These are phyloP conservation scores for Tetrahymena borealis DNA, from an alignment of 73 alveolate species.

Conservation along the genomic window DNA sequence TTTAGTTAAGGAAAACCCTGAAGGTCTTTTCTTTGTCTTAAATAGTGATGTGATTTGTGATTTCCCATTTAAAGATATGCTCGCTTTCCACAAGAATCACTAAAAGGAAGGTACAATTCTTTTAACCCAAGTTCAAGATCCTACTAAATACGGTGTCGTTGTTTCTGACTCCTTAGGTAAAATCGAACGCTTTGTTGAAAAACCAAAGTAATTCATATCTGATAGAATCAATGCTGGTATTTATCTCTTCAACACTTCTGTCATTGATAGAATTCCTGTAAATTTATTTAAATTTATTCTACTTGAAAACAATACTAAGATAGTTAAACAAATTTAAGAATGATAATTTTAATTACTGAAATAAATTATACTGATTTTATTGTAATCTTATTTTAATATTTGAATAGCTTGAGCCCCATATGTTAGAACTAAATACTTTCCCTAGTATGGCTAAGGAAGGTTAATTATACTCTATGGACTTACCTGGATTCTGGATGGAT, in stretches of 20 bases:
- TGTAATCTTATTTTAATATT: no score
- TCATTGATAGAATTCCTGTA: constrained; percentile 81
- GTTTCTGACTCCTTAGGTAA: constrained; percentile 72
- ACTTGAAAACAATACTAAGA: no score
- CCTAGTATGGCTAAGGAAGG: constrained; percentile 95
- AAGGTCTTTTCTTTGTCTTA: constrained; percentile 81
- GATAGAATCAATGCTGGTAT: constrained; percentile 96
- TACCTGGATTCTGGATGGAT: constrained; percentile 97
- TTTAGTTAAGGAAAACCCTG: constrained; percentile 67
- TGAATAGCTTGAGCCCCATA: constrained; percentile 76
- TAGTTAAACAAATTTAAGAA: no score
- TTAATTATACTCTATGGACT: constrained; percentile 67
- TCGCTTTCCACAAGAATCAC: constrained; percentile 85
- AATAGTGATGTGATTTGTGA: constrained; percentile 95
- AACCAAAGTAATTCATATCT: constrained; percentile 86
- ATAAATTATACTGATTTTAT: no score
- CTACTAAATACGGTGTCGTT: constrained; percentile 94
- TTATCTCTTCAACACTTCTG: constrained; percentile 71
- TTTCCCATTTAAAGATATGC: constrained; percentile 88
- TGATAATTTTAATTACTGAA: no score
- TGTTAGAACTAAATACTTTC: constrained; percentile 91
- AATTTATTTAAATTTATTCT: not conserved
- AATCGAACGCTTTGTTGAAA: constrained; percentile 88
- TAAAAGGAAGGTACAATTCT: constrained; percentile 84
- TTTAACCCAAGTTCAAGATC: constrained; percentile 92